phyloP scores from a whole-genome alignment of 805 yeast genomes.

The Lachancea quebecensis region DNA sequence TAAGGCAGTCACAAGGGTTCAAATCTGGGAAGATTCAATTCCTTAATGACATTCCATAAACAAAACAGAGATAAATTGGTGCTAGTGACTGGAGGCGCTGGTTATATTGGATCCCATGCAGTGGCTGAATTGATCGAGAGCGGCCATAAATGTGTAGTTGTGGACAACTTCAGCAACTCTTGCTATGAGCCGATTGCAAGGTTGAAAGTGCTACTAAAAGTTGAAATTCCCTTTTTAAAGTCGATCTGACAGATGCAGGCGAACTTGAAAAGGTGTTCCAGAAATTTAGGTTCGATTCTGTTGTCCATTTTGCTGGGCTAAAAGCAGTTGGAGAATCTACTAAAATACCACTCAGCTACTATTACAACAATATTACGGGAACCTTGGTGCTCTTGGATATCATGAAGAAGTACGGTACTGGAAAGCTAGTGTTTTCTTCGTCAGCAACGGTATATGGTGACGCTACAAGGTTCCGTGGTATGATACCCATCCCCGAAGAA shows the following conservation, averaged over 20 bases:
- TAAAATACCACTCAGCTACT: slow-evolving; percentile 58
- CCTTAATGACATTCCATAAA: neutral
- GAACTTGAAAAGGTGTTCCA: slow-evolving; percentile 43
- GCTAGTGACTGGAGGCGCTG: slow-evolving; percentile 80
- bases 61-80: slow-evolving; percentile 31
- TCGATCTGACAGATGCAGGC: slow-evolving; percentile 50
- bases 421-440: slow-evolving; percentile 61
- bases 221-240: slow-evolving; percentile 45
- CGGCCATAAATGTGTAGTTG: slow-evolving; percentile 64
- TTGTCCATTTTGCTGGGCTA: slow-evolving; percentile 74
- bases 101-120: slow-evolving; percentile 81
- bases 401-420: slow-evolving; percentile 42
- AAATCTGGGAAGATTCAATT: neutral
- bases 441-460: slow-evolving; percentile 84
- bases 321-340: slow-evolving; percentile 81
- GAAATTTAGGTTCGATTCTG: slow-evolving; percentile 45
- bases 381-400: slow-evolving; percentile 51
- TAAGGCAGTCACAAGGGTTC: too few species aligned
- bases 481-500: slow-evolving; percentile 73
- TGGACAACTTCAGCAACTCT: slow-evolving; percentile 65
- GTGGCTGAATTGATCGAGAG: slow-evolving; percentile 53
- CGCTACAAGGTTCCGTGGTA: slow-evolving; percentile 60
- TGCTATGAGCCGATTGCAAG: slow-evolving; percentile 59
- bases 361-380: slow-evolving; percentile 61
- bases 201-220: slow-evolving; percentile 45